Evolutionary conservation across 352 stramenopile genomes (phyloP), one percentile per base, ranked within the genome.

Genomic region (Phytophthora pluvialis): DNA sequence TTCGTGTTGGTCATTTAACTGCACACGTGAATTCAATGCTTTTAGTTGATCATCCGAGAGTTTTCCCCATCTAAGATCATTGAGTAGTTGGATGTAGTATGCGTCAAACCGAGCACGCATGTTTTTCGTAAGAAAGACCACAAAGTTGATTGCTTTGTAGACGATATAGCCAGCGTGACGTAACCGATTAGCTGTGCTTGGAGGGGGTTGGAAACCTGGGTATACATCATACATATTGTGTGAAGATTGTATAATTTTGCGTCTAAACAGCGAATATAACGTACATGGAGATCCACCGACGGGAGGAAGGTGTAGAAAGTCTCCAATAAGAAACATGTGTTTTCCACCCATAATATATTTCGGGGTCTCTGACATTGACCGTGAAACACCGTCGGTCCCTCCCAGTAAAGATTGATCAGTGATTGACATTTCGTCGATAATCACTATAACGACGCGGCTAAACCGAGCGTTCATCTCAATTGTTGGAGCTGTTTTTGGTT

Each of bases 231-330:
- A 61, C 35, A 18, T 21, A 28, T 49, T 4, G 25, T 45, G 10
- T 45, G 39, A 26, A 28, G 39, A 45, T 21, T 21, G 21, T 21
- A 21, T 21, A 21, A 21, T 21, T 21, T 21, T 21, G 21, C 21
- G 2, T 21, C 21, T 21, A 21, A 21, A n/a, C 1, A 21, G 21
- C 21, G 2, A 21, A 2, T 21, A 21, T 21, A 48, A 54, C 65
- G 10, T 21, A 21, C 65, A 74, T 40, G 51, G 46, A n/a, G 29
- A 28, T 2, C 60, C 65, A 12, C 3, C 33, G 0, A 72, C 46
- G 1, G 65, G 58, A 3, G 60, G 65, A 7, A 75, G 18, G 5
- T 75, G 65, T 0, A 72, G 15, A 21, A 52, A 64, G 40, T 77
- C 64, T 4, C 60, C 59, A 25, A 21, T 50, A 0, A 73, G 4